Conservation (phyloP, 257 asterid genomes). For the Solanum bulbocastanum region DNA sequence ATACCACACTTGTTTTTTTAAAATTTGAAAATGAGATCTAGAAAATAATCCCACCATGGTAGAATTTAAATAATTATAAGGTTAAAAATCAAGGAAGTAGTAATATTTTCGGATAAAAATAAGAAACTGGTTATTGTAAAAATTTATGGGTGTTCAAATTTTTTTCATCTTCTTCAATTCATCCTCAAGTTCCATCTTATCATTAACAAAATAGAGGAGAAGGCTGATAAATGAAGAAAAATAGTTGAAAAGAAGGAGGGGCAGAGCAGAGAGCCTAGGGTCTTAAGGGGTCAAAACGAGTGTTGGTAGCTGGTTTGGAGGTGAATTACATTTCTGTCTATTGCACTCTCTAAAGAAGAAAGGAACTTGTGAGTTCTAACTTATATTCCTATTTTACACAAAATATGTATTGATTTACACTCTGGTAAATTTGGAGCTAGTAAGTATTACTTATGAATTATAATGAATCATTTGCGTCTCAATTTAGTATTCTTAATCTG, state of each 20-base stretch:
- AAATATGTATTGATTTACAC: not conserved
- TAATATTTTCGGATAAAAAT: not conserved
- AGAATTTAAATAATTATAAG: too few relatives aligned
- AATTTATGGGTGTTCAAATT: not conserved
- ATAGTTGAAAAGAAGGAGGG: not conserved
- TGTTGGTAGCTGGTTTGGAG: not conserved
- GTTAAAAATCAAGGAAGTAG: not conserved
- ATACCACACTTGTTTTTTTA: too few relatives aligned
- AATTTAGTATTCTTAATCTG: too few relatives aligned
- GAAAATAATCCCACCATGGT: not conserved
- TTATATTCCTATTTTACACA: too few relatives aligned
- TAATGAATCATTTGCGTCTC: too few relatives aligned
- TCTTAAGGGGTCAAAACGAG: not conserved
- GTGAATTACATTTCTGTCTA: too few relatives aligned
- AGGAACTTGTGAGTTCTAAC: not conserved
- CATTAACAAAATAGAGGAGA: not conserved
- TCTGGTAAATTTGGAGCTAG: not conserved
- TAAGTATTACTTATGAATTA: too few relatives aligned
- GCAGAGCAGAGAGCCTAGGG: not conserved
- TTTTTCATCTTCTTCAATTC: too few relatives aligned
- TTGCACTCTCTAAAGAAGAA: too few relatives aligned
- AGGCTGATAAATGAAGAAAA: not conserved
- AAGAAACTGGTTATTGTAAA: not conserved
- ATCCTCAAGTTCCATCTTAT: too few relatives aligned
- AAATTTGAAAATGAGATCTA: not conserved